Percentiles rank a stretch among this genome's conserved stretches.
These are phyloP conservation scores for Salix suchowensis DNA, from an alignment of 345 rosid species.

Conservation along the genomic window DNA sequence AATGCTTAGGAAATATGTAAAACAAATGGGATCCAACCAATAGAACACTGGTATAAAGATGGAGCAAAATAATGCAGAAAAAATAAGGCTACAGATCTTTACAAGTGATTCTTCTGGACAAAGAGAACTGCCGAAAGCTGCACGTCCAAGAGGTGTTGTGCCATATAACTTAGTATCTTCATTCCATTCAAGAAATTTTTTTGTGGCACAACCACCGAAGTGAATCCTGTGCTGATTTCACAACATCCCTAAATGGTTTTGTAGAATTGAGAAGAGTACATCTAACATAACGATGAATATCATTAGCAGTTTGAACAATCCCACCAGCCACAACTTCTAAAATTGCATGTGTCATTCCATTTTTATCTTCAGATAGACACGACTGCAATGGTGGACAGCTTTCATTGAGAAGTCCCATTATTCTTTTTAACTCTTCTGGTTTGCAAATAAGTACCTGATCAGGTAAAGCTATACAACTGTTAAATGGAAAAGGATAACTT, in stretches of 20 bases:
- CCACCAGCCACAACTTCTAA: constrained; percentile 98
- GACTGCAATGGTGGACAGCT: constrained; percentile 87
- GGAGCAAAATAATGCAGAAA: background rate
- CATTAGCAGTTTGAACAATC: constrained; percentile 88
- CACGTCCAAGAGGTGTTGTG: constrained; percentile 91
- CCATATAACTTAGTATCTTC: constrained; percentile 83
- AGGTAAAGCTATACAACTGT: constrained; percentile 5
- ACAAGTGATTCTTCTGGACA: constrained; percentile 98
- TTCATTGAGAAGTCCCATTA: constrained; percentile 70
- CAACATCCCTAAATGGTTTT: constrained; percentile 86
- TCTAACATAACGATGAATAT: constrained; percentile 88
- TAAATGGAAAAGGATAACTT: constrained; percentile 2
- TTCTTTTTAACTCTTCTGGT: constrained; percentile 77
- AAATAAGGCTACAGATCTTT: constrained; percentile 23
- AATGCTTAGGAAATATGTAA: background rate
- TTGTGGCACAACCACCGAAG: constrained; percentile 91
- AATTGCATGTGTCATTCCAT: constrained; percentile 99
- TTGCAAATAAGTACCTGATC: constrained; percentile 81
- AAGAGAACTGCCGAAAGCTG: constrained; percentile 96
- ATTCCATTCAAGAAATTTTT: constrained; percentile 93
- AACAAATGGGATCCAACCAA: background rate
- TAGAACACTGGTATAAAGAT: background rate
- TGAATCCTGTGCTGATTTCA: constrained; percentile 97
- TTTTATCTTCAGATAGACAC: constrained; percentile 94
- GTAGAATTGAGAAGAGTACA: constrained; percentile 97